Evolutionary conservation across 768 basidiomycete genomes (phyloP), one percentile per base, ranked within the genome.

Genomic region (Naganishia friedmannii): DNA sequence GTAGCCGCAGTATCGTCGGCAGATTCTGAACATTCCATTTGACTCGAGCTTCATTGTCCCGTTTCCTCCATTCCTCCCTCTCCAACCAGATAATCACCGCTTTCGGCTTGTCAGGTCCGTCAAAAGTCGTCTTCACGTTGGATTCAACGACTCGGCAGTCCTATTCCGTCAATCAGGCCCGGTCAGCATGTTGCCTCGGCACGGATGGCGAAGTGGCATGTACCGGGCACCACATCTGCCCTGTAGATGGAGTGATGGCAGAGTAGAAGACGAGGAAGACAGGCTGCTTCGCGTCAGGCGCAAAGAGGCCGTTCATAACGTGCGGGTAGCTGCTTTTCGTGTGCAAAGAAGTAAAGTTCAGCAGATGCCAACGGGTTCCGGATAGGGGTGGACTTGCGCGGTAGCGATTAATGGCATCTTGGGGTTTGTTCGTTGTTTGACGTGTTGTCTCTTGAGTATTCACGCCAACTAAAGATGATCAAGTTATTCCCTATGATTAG

Each of bases 151-250:
- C 70, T 53, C 75, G 54, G 53, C 79, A 80, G 55, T 80, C 79
- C 78, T 80, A 53, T n/a, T 5, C 13, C 37, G 21, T 13, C n/a
- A 51, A 26, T 3, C 26, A 9, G 10, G 37, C 19, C 29, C 48
- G 48, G 5, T 34, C 13, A 31, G 29, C 32, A 4, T 13, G 32
- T 26, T 31, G 4, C 29, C 29, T 32, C 54, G 32, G 28, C 8
- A 7, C 19, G 29, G 15, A 56, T 7, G 0, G 53, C n/a, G 12
- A 10, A 71, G 75, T 37, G 48, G 77, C 77, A 54, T 42, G 39
- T 45, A 63, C 60, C 5, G 79, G 79, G 71, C 81, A 81, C 80
- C 80, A 82, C 79, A 82, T 80, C 71, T 77, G 71, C 0, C 79
- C 79, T 28, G 78, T 74, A 0, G 53, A 31, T 10, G 70, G 63